Percentiles rank a stretch among this genome's conserved stretches.
Conservation (phyloP, 345 rosid genomes). For the Eutrema heterophyllum region DNA sequence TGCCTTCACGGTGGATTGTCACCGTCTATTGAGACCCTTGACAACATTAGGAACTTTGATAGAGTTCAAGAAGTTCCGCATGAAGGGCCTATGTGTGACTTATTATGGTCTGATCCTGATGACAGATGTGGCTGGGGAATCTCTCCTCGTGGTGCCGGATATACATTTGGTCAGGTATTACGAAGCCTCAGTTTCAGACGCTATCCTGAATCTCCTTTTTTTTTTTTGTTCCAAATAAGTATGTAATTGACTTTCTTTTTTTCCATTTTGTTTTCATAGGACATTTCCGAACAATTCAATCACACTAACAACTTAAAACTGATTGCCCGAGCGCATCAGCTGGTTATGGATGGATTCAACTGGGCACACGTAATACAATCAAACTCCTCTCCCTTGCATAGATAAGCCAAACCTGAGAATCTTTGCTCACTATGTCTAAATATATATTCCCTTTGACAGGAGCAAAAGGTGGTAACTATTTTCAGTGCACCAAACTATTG, state of each 20-base stretch:
- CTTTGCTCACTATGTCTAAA: not conserved
- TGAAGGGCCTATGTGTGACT: slow-evolving; percentile 99
- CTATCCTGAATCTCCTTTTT: not conserved
- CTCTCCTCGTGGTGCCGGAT: slow-evolving; percentile 98
- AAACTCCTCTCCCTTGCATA: not conserved
- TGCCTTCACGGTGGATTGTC: slow-evolving; percentile 98
- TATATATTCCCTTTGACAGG: slow-evolving; percentile 47
- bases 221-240: not conserved
- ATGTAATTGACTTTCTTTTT: not conserved
- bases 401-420: not conserved
- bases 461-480: slow-evolving; percentile 96
- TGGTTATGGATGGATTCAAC: slow-evolving; percentile 97
- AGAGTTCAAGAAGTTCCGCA: slow-evolving; percentile 98
- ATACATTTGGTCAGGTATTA: slow-evolving; percentile 91
- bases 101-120: slow-evolving; percentile 98
- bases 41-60: slow-evolving; percentile 87
- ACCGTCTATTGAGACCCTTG: slow-evolving; percentile 97
- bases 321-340: slow-evolving; percentile 97
- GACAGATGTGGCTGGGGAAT: slow-evolving; percentile 99
- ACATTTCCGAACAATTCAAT: slow-evolving; percentile 94
- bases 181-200: slow-evolving; percentile 5
- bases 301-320: slow-evolving; percentile 84
- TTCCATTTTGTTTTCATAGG: slow-evolving; percentile 38
- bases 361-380: slow-evolving; percentile 83
- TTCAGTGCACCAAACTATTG: slow-evolving; percentile 98